Evolutionary conservation across 768 basidiomycete genomes (phyloP), one percentile per base, ranked within the genome.

Genomic region (Mycena metata): DNA sequence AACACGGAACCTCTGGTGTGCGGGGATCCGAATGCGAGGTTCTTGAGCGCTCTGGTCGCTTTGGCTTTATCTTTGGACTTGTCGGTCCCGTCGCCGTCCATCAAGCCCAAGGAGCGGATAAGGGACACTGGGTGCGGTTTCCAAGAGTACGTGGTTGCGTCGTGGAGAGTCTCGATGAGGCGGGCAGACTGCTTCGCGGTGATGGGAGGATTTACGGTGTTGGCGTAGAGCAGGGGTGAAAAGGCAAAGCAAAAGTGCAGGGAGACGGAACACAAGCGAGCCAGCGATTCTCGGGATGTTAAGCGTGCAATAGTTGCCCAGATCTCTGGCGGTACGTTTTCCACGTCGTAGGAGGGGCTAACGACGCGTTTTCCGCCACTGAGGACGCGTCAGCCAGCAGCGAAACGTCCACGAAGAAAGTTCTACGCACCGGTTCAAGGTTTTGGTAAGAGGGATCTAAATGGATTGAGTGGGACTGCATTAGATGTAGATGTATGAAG

Each of bases 231-330:
- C 3, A 36, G 33, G 2, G 41, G 12, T 11, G 59, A 49, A 39
- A 69, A 59, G 5, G 42, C 24, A 3, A 59, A 47, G 47, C 17
- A 60, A 41, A 69, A 50, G n/a, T 21, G 52, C 16, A 26, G 69
- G 23, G 63, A 69, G 5, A 65, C 69, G 50, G 46, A 33, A 43
- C 63, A 61, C 19, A 69, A 52, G 6, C 43, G 17, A 26, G 60
- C 59, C 2, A 64, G 6, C 11, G 47, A 30, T 21, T 47, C 26
- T 30, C 41, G 51, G 11, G 54, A 45, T 19, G 91, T 74, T 92
- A 93, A 36, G 88, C 83, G 90, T 91, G 71, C 42, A 49, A 39
- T 45, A 12, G 26, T 45, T 0, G 33, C 36, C 41, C 41, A 52
- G 3, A 58, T 57, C 43, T 69, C 68, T 17, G 41, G 35, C 21